Evolutionary conservation across 179 eudicot species (phyloP).

Genomic region (Beta macrorhiza): DNA sequence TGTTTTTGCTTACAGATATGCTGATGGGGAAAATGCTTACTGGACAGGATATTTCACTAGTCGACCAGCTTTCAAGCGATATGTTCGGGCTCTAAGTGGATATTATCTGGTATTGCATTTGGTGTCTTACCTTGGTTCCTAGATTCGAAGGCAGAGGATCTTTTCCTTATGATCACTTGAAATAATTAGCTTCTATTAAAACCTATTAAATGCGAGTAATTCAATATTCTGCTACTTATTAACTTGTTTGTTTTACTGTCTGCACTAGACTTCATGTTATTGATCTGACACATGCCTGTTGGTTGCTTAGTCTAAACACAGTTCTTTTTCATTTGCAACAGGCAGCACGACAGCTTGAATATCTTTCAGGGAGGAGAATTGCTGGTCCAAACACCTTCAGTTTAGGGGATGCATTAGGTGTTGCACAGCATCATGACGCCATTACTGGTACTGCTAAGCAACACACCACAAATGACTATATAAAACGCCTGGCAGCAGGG

Average conservation of each 20-base stretch:
- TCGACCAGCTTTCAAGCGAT: conserved; percentile 81
- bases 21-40: conserved; percentile 60
- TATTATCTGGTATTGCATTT: conserved; percentile 64
- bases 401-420: conserved; percentile 82
- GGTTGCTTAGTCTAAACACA: background rate
- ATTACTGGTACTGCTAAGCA: conserved; percentile 82
- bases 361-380: conserved; percentile 53
- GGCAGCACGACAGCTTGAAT: conserved; percentile 93
- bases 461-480: conserved; percentile 77
- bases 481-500: conserved; percentile 74
- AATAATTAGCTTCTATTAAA: background rate
- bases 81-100: conserved; percentile 74
- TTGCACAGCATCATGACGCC: conserved; percentile 94
- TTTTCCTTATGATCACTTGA: background rate
- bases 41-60: conserved; percentile 93
- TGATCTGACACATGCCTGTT: background rate
- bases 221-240: background rate
- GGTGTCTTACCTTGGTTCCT: background rate
- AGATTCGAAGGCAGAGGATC: background rate
- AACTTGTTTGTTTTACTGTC: background rate
- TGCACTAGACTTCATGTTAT: background rate
- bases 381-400: conserved; percentile 55
- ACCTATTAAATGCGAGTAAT: background rate
- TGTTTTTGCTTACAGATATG: conserved; percentile 53
- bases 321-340: conserved; percentile 20